Evolutionary conservation across 176 grass and related monocot genomes (phyloP), one percentile per base, ranked within the genome.

Genomic region (Oryza glumipatula): DNA sequence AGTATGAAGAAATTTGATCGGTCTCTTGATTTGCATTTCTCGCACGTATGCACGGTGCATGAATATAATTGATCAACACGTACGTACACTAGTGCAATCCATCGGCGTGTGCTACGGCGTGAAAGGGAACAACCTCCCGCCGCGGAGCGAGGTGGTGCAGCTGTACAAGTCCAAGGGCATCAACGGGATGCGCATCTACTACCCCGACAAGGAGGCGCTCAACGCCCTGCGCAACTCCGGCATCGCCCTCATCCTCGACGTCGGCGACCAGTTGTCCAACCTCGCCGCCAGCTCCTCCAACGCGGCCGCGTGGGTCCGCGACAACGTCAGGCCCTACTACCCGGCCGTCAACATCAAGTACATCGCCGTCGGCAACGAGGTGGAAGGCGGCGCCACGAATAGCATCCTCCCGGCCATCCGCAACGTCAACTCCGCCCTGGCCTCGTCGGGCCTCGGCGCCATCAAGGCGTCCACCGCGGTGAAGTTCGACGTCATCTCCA

Each of bases 341-440:
- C 74, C 81, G 0, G 73, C 77, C 19, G 83, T 92, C 0, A 84
- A 63, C 87, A 89, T 94, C 69, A 88, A 51, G 72, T 94, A 97
- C 88, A 88, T 97, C 81, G 87, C 89, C 7, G 94, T 90, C 35
- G 94, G 94, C 15, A 97, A 94, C 67, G 92, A 94, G 72, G 76
- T 97, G 4, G 71, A 54, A 28, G 88, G 86, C 21, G 85, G 56
- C 4, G 48, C 0, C 11, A 67, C 85, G 14, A 68, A 43, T 56
- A 77, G 67, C 72, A 85, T 97, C 78, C 71, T 97, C 13, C 89
- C 88, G 8, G 94, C 94, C 73, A 94, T 97, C 52, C 72, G 44
- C 1, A 97, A 97, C 88, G 30, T 97, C 7, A 38, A 88, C 60
- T 51, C 0, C 4, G 94, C 87, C 0, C 77, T 97, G 0, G 3